Evolutionary conservation across 768 basidiomycete species (phyloP).

Genomic region (Collybia sordida): DNA sequence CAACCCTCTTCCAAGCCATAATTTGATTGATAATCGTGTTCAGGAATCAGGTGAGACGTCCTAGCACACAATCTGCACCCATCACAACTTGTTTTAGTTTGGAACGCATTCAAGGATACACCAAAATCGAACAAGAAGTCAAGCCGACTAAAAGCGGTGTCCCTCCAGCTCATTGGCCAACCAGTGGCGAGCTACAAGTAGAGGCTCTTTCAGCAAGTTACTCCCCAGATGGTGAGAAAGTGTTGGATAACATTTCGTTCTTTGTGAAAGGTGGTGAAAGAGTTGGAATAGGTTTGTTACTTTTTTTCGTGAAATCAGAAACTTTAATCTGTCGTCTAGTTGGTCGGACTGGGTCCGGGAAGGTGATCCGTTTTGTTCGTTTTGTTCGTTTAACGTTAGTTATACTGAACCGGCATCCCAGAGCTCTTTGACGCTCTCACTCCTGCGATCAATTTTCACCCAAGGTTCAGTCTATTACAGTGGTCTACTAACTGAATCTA

Average conservation of each 20-base stretch:
- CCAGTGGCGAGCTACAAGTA: constrained; percentile 52
- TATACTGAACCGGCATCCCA: constrained; percentile 12
- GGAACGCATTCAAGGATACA: constrained; percentile 72
- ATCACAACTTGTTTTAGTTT: constrained; percentile 25
- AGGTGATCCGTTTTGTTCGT: constrained; percentile 24
- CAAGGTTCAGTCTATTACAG: constrained; percentile 59
- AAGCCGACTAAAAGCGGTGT: constrained; percentile 34
- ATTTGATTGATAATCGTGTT: background rate
- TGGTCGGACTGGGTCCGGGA: constrained; percentile 45
- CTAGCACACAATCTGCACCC: constrained; percentile 34
- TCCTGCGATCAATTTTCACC: constrained; percentile 57
- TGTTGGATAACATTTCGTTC: constrained; percentile 54
- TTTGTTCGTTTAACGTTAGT: too few relatives aligned
- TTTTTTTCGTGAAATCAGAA: too few relatives aligned
- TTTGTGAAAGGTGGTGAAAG: constrained; percentile 55
- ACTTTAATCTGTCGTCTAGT: too few relatives aligned
- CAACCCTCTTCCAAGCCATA: too few relatives aligned
- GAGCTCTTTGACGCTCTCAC: constrained; percentile 58
- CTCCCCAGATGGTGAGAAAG: constrained; percentile 49
- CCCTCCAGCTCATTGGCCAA: constrained; percentile 69
- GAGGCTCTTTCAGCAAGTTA: constrained; percentile 60
- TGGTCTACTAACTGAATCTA: constrained; percentile 40
- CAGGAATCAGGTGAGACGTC: constrained; percentile 6
- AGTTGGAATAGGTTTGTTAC: constrained; percentile 54
- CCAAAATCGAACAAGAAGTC: constrained; percentile 58